phyloP scores from a whole-genome alignment of 495 filamentous ascomycete genomes.

The Lasiosphaeris hirsuta region DNA sequence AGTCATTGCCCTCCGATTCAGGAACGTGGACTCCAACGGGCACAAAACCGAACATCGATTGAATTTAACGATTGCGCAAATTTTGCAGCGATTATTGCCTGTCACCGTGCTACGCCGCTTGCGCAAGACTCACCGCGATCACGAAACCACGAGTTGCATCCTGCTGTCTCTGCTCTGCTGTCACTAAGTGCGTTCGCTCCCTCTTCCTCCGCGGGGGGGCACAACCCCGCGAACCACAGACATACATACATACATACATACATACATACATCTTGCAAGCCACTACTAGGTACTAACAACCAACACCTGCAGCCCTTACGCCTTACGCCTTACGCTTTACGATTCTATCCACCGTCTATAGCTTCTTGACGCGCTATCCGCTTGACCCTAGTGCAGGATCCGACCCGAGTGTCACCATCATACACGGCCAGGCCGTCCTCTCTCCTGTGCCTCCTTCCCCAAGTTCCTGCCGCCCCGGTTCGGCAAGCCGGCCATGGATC shows the following conservation, averaged over 20 bases:
- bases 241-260: neutral
- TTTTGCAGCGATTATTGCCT: too few relatives aligned
- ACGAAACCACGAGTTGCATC: too few relatives aligned
- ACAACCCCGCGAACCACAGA: too few relatives aligned
- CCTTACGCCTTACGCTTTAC: neutral
- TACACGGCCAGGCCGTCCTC: neutral
- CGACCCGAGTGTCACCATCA: neutral
- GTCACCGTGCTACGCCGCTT: too few relatives aligned
- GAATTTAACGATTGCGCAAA: too few relatives aligned
- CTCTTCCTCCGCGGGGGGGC: too few relatives aligned
- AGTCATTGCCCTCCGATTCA: slow-evolving; percentile 37
- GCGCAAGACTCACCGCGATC: too few relatives aligned
- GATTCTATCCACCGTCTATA: neutral
- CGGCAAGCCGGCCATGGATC: slow-evolving; percentile 59
- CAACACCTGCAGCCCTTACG: slow-evolving; percentile 1
- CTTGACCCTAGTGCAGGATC: neutral
- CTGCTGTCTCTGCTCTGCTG: too few relatives aligned
- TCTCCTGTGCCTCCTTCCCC: slow-evolving; percentile 7
- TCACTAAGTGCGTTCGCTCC: too few relatives aligned
- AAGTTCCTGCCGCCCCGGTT: slow-evolving; percentile 9
- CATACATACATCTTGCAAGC: neutral
- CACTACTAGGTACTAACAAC: neutral
- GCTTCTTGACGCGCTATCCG: slow-evolving; percentile 6
- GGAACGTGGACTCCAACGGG: slow-evolving; percentile 37
- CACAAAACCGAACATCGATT: too few relatives aligned